phyloP scores from a whole-genome alignment of 768 basidiomycete species.

The Tricholoma flavovirens region DNA sequence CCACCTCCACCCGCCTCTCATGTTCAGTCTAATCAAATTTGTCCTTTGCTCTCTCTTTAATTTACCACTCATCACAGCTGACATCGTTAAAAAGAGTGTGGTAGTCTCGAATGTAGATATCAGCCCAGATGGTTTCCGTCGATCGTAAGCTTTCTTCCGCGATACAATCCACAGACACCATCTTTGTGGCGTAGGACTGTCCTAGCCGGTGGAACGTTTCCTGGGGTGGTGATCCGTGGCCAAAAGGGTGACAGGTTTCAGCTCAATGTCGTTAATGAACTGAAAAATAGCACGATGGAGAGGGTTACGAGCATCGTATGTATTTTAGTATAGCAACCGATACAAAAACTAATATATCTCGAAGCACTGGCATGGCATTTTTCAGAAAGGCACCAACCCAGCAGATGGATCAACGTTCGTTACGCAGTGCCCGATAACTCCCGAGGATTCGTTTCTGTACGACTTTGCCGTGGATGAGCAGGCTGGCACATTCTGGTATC shows the following conservation, averaged over 20 bases:
- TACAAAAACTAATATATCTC: neutral
- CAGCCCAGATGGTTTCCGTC: constrained; percentile 42
- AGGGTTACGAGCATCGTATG: constrained; percentile 15
- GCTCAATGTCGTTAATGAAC: constrained; percentile 10
- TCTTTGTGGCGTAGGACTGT: constrained; percentile 13
- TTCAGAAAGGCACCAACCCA: constrained; percentile 5
- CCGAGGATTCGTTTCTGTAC: constrained; percentile 24
- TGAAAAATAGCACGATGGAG: constrained; percentile 14
- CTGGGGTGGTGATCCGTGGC: constrained; percentile 21
- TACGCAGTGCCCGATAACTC: constrained; percentile 17
- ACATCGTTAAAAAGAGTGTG: constrained; percentile 10
- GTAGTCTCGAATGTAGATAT: constrained; percentile 36
- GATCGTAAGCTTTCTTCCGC: constrained; percentile 27
- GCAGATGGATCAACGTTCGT: constrained; percentile 13
- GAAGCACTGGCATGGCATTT: constrained; percentile 1
- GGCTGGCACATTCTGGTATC: constrained; percentile 24
- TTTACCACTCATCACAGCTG: too few relatives aligned
- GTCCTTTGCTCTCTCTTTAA: too few relatives aligned
- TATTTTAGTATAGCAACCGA: constrained; percentile 5
- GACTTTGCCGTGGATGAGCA: constrained; percentile 26
- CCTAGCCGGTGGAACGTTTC: constrained; percentile 21
- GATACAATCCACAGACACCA: too few relatives aligned
- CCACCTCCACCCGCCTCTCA: too few relatives aligned
- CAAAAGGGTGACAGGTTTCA: constrained; percentile 16
- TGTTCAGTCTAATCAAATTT: too few relatives aligned